Evolutionary conservation across 2,329 filamentous ascomycete genomes (phyloP).

Genomic region (Paecilomyces sp.): DNA sequence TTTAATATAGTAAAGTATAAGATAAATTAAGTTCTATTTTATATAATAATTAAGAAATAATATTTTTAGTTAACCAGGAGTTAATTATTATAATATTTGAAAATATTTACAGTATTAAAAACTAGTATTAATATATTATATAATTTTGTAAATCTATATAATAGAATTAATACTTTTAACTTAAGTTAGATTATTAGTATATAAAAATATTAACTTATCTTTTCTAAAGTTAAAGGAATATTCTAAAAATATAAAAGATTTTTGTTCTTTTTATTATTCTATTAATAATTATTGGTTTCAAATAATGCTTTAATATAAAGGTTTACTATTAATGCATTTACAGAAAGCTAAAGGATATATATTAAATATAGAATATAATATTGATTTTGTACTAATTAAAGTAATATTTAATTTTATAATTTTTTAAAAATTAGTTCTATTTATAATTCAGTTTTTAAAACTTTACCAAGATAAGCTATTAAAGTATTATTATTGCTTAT

Average conservation of each 20-base stretch:
- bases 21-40: not conserved
- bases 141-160: not conserved
- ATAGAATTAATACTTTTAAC: too few relatives aligned
- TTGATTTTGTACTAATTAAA: not conserved
- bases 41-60: not conserved
- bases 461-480: not conserved
- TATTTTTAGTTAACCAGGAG: not conserved
- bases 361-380: not conserved
- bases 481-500: not conserved
- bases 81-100: not conserved
- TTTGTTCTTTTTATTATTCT: too few relatives aligned
- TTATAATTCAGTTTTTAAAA: not conserved
- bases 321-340: not conserved
- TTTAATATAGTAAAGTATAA: not conserved
- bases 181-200: too few relatives aligned
- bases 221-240: too few relatives aligned
- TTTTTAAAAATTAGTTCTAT: not conserved
- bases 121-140: not conserved
- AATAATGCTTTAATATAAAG: not conserved
- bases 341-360: not conserved
- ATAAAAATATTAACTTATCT: too few relatives aligned
- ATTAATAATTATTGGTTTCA: too few relatives aligned
- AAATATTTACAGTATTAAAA: not conserved
- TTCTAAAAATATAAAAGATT: too few relatives aligned
- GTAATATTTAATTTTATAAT: not conserved